Evolutionary conservation across 345 rosid genomes (phyloP), one percentile per base, ranked within the genome.

Genomic region (Physaria fendleri): DNA sequence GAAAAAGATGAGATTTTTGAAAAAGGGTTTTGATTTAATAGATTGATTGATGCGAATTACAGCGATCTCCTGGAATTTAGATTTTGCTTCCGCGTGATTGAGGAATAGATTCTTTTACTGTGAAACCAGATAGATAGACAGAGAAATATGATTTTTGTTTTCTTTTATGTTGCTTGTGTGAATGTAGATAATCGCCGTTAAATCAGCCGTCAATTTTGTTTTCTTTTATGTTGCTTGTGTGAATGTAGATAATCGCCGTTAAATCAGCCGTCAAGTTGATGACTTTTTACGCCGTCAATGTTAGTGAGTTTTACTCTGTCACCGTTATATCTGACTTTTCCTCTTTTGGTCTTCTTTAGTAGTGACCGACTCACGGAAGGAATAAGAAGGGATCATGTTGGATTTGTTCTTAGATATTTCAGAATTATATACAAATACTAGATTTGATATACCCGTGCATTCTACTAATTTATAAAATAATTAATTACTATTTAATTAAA

Each of bases 201-300:
- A 52, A 56, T 43, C 53, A 28, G 73, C 67, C 67, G 73, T 68
- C 73, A 68, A 60, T n/a, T n/a, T n/a, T n/a, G n/a, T n/a, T n/a
- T n/a, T n/a, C n/a, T n/a, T n/a, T n/a, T 22, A 34, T 4, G 5
- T 35, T 15, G 5, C 52, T 32, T 10, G 38, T 69, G 73, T 60
- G 62, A 68, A 68, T 22, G 62, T 25, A 52, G 35, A 59, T 68
- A 15, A 60, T 16, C 56, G 67, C 73, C 73, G 73, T 68, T 53
- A 68, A 52, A 56, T 43, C 53, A 28, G 73, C 67, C 67, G 73
- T 68, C 73, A 68, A 60, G 73, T 60, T 43, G 32, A 29, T 34
- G 67, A 68, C 67, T n/a, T 68, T 68, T 68, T 53, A 52, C 67
- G 28, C 9, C 62, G 73, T 61, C 35, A 52, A 61, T 61, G 35